phyloP scores from a whole-genome alignment of 768 basidiomycete species.

The Macrolepiota dolichaula region DNA sequence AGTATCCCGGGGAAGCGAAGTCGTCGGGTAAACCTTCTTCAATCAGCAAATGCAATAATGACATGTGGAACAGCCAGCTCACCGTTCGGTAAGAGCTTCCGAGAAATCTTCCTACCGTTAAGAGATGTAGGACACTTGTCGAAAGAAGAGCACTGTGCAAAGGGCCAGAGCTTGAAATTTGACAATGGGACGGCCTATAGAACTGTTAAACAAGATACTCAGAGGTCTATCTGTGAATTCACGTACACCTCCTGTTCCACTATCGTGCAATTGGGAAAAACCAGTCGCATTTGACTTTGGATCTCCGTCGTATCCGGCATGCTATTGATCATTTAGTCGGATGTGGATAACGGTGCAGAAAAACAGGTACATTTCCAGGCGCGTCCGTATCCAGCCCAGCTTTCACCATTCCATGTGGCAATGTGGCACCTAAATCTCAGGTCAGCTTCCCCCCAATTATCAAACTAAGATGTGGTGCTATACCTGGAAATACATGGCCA shows the following conservation, averaged over 20 bases:
- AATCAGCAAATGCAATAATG: background rate
- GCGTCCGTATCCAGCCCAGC: conserved; percentile 66
- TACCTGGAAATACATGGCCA: conserved; percentile 66
- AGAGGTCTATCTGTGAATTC: background rate
- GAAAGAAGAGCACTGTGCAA: conserved; percentile 47
- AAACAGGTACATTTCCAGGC: conserved; percentile 44
- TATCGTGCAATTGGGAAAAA: conserved; percentile 63
- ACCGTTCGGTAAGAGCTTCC: conserved; percentile 53
- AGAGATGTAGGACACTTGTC: conserved; percentile 50
- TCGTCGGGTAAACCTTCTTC: conserved; percentile 53
- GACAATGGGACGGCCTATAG: conserved; percentile 49
- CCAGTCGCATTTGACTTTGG: conserved; percentile 45
- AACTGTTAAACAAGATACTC: background rate
- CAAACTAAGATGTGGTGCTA: conserved; percentile 4
- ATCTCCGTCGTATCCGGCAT: conserved; percentile 46
- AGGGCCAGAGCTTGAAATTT: conserved; percentile 60
- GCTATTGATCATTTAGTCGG: conserved; percentile 16
- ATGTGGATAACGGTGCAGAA: background rate
- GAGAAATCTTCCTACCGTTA: conserved; percentile 37
- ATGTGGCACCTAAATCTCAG: conserved; percentile 44
- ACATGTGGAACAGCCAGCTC: conserved; percentile 1
- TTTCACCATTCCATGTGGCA: conserved; percentile 72
- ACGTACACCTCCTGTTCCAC: conserved; percentile 58
- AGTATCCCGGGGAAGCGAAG: conserved; percentile 63
- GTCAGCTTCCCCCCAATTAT: background rate